Evolutionary conservation across 768 basidiomycete species (phyloP), one percentile per base, ranked within the genome.

Genomic region (Termitomyces heimii): DNA sequence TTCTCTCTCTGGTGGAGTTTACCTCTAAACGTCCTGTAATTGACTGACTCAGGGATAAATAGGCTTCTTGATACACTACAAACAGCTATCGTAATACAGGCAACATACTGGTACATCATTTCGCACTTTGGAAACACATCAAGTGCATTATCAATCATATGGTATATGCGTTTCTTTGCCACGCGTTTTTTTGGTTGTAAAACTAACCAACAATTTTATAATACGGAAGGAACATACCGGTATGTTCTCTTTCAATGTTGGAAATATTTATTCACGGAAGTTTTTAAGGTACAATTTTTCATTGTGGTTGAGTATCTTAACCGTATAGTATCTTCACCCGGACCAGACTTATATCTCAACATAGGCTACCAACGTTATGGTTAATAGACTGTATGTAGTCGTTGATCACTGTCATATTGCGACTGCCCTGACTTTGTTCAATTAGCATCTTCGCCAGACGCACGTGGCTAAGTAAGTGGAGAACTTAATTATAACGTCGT

Each of bases 51-150:
- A 7, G 4, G 10, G 8, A 49, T 22, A 14, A 10, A 6, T 14
- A 55, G 54, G 45, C 7, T 55, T 22, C 32, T 47, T 14, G 45
- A 55, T 39, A 55, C 54, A 5, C n/a, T 47, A 2, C 54, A 55
- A 18, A 55, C 45, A 34, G 54, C 45, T n/a, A n/a, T 28, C 14
- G 34, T 47, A 7, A 35, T 46, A 37, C 35, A 55, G 2, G 45
- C 34, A 55, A 34, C 39, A 13, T 55, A 47, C 35, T 55, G 29
- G 45, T 47, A 47, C 14, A 35, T 40, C 31, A 13, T 55, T 31
- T 37, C 45, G n/a, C 34, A 55, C 18, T 54, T 44, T 16, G 54
- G 54, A 2, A 32, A 55, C 37, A 18, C 12, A 5, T 24, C 6
- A 9, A 14, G 14, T 12, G 45, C 40, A 24, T 13, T 8, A 8